These are phyloP conservation scores for Epichloe typhina DNA, from an alignment of 2,329 filamentous ascomycete species.

Conservation along the genomic window DNA sequence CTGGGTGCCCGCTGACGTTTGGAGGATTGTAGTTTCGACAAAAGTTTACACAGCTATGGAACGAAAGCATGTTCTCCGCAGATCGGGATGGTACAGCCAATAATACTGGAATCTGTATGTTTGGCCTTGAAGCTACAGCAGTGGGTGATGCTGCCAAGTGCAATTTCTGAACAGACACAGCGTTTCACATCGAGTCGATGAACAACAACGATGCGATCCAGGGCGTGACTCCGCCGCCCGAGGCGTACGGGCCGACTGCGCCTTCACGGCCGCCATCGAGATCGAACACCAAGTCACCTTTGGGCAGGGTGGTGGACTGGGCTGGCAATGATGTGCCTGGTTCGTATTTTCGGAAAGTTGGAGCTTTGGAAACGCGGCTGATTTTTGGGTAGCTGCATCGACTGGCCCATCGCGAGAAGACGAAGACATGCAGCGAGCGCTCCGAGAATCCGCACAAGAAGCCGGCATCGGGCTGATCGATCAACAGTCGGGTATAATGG, in stretches of 20 bases:
- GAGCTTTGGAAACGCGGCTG: neutral
- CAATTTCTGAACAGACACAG: conserved; percentile 14
- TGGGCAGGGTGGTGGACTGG: conserved; percentile 38
- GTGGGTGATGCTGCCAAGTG: neutral
- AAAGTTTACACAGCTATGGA: conserved; percentile 37
- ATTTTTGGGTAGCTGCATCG: conserved; percentile 12
- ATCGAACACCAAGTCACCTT: conserved; percentile 42
- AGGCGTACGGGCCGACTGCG: conserved; percentile 29
- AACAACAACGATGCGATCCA: conserved; percentile 31
- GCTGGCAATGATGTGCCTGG: conserved; percentile 27
- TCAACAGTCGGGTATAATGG: conserved; percentile 39
- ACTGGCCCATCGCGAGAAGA: conserved; percentile 32
- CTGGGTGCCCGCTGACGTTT: neutral
- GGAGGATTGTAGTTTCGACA: conserved; percentile 26
- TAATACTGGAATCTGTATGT: conserved; percentile 31
- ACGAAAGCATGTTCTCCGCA: conserved; percentile 38
- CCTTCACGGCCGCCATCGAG: conserved; percentile 51
- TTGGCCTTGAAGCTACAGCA: neutral
- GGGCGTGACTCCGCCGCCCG: conserved; percentile 27
- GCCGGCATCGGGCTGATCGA: conserved; percentile 29
- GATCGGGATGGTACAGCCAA: conserved; percentile 37
- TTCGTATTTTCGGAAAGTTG: conserved; percentile 9
- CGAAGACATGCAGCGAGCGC: conserved; percentile 40
- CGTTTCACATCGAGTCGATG: conserved; percentile 43
- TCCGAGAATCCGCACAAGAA: conserved; percentile 41